These are phyloP conservation scores for Pseudonitzschia delicatissima DNA, from an alignment of 108 stramenopile species.

Conservation along the genomic window DNA sequence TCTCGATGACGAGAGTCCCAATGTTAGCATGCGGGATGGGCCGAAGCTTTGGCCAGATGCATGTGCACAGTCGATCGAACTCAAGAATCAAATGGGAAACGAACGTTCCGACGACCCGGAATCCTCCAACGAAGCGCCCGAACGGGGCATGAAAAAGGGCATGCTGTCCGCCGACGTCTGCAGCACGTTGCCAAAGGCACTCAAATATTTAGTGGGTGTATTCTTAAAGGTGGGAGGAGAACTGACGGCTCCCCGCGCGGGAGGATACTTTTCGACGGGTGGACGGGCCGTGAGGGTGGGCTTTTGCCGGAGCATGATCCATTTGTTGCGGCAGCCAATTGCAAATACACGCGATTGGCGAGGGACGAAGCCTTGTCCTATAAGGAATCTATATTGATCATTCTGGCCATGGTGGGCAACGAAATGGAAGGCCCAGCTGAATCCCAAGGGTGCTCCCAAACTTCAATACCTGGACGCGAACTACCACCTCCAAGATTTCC, in stretches of 20 bases:
- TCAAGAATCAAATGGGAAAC: conserved; percentile 33
- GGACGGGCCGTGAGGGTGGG: conserved; percentile 80
- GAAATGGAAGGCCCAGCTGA: conserved; percentile 67
- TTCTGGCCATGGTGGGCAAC: conserved; percentile 68
- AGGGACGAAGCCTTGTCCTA: conserved; percentile 34
- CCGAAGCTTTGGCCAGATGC: conserved; percentile 67
- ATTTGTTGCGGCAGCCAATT: conserved; percentile 59
- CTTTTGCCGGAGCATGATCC: conserved; percentile 41
- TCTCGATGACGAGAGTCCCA: conserved; percentile 77
- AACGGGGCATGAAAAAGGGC: conserved; percentile 13
- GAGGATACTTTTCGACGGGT: conserved; percentile 71
- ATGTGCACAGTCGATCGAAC: conserved; percentile 67
- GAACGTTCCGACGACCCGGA: conserved; percentile 24
- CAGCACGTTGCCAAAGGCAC: conserved; percentile 43
- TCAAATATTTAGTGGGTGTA: conserved; percentile 54
- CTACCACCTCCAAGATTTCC: conserved; percentile 14
- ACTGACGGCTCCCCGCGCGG: conserved; percentile 47
- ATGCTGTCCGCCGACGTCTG: conserved; percentile 20
- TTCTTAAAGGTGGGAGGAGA: conserved; percentile 85
- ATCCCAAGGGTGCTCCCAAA: conserved; percentile 4
- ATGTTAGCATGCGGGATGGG: no score
- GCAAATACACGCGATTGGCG: conserved; percentile 32
- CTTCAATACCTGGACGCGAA: conserved; percentile 11
- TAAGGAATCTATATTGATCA: conserved; percentile 41
- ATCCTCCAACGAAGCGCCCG: conserved; percentile 5